Base-by-base conservation (phyloP, 768 basidiomycete genomes). In the Tricholoma sp. region DNA sequence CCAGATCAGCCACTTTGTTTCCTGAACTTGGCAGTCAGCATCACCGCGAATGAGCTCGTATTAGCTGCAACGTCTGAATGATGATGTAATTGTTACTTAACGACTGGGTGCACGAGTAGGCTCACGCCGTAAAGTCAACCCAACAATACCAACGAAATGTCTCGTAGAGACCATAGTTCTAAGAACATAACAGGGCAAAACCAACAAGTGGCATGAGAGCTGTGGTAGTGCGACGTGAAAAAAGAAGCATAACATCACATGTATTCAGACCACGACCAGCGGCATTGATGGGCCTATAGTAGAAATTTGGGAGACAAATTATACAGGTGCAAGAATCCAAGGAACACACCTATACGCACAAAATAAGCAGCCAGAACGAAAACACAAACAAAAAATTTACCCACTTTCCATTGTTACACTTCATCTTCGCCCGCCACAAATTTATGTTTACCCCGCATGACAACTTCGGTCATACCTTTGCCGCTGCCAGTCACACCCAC, bases 401-500 rank as follows among this genome's bases (percentile, higher is more conserved):
- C 12, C 17, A 55, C 60, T 37, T 52, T 33, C 50, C 55, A 56
- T 63, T 52, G 68, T 60, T 66, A 50, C 50, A 63, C 72, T 20
- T 78, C 70, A 9, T 83, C 86, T 6, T 82, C 82, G 33, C 58
- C 65, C 0, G 70, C 59, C 50, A 75, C 72, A 66, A 92, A 94
- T 66, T 91, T 91, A 70, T 92, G 90, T 65, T 92, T 93, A 59
- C 75, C 79, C 61, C 80, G 77, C 31, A 76, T 66, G n/a, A 77
- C 79, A 4, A 84, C 81, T 65, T 86, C 86, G 44, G 90, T 93
- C 89, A 94, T 91, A 18, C 90, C 91, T 71, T 89, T 89, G 8
- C 92, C 92, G 63, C 88, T 91, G 34, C 90, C 89, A 18, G 91
- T 93, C 39, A 94, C 92, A n/a, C 92, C 92, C 52, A 94, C 92